Percentiles rank a stretch among this genome's conserved stretches.
These are phyloP conservation scores for Candida orba DNA, from an alignment of 805 yeast genomes.

Conservation along the genomic window DNA sequence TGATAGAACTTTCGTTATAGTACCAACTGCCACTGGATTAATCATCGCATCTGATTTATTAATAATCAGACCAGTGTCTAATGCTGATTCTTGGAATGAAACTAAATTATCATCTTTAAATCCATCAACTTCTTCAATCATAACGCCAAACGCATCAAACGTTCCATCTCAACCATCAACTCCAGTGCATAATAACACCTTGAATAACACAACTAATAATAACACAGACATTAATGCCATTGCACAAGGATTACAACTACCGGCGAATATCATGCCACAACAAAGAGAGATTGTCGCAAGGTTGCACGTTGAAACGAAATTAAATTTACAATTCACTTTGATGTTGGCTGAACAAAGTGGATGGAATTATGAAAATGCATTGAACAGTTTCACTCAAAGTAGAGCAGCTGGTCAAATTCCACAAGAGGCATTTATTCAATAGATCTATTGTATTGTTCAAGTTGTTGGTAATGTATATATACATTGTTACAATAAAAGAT, in stretches of 20 bases:
- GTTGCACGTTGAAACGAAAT: conserved; percentile 62
- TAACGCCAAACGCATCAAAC: no score
- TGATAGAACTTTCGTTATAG: conserved; percentile 76
- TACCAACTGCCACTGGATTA: conserved; percentile 63
- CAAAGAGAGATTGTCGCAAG: conserved; percentile 60
- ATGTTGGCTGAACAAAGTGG: conserved; percentile 84
- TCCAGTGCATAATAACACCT: not conserved
- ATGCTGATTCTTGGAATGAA: conserved; percentile 48
- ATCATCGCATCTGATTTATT: conserved; percentile 85
- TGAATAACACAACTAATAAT: no score
- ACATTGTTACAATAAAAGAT: not conserved
- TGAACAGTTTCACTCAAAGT: conserved; percentile 63
- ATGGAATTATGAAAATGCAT: conserved; percentile 71
- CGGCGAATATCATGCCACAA: conserved; percentile 32
- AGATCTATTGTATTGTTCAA: no score
- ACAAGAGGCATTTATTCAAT: conserved; percentile 20
- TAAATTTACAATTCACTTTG: conserved; percentile 71
- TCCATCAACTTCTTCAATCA: conserved; percentile 8
- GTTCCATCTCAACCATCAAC: conserved; percentile 2
- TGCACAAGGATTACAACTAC: conserved; percentile 27
- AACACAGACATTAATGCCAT: conserved; percentile 1
- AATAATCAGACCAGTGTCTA: conserved; percentile 54
- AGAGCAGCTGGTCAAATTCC: conserved; percentile 24
- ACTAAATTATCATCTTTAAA: not conserved
- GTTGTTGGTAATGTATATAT: not conserved